These are phyloP conservation scores for Cornus suecica DNA, from an alignment of 148 eudicot genomes.

Conservation along the genomic window DNA sequence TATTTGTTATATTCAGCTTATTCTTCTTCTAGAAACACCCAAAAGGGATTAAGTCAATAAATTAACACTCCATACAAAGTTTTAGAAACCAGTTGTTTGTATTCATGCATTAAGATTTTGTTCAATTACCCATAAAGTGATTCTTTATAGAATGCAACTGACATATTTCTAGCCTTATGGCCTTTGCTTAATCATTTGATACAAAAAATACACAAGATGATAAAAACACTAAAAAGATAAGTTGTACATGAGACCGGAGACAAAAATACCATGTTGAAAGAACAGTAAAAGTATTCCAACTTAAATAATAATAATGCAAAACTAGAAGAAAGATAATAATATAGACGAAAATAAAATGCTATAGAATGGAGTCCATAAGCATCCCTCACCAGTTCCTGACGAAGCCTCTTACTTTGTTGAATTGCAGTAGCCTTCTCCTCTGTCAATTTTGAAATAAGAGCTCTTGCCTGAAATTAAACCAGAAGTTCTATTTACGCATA, in stretches of 20 bases:
- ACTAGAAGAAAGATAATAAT: background rate
- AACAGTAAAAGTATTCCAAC: background rate
- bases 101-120: too few species aligned
- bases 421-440: conserved; percentile 58
- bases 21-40: too few species aligned
- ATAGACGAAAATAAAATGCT: background rate
- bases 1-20: too few species aligned
- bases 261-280: background rate
- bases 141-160: background rate
- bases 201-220: too few species aligned
- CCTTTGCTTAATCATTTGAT: background rate
- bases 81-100: too few species aligned
- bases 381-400: conserved; percentile 69
- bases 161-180: background rate
- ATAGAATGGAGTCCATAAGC: background rate
- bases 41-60: too few species aligned
- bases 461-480: conserved; percentile 37
- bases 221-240: background rate
- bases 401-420: conserved; percentile 56
- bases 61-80: too few species aligned
- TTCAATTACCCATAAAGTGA: too few species aligned
- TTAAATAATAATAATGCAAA: background rate
- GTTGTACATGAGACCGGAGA: background rate
- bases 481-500: background rate
- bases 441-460: conserved; percentile 56